A percentile compares a stretch with the other conserved stretches of the same genome.
Conservation (phyloP, 495 filamentous ascomycete genomes). For the Hyphodiscus hymeniophilus region DNA sequence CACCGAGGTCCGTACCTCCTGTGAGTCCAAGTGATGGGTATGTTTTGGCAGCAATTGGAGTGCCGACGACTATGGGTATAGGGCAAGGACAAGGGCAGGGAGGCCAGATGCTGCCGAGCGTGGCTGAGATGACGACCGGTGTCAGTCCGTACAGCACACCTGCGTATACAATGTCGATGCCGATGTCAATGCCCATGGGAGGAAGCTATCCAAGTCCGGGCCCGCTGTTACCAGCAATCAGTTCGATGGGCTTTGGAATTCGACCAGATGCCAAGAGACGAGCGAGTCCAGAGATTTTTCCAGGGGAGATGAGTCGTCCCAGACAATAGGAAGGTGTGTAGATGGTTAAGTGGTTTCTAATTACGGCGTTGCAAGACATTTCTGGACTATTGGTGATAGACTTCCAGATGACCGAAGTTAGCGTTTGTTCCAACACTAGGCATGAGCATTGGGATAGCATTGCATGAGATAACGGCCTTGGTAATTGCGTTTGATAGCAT, state of each 20-base stretch:
- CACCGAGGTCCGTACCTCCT: slow-evolving; percentile 27
- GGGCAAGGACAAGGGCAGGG: slow-evolving; percentile 21
- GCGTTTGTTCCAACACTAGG: background rate
- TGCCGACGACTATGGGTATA: slow-evolving; percentile 1
- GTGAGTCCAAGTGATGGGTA: slow-evolving; percentile 26
- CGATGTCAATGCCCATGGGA: slow-evolving; percentile 4
- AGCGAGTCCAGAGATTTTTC: slow-evolving; percentile 27
- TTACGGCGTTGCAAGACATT: slow-evolving; percentile 7
- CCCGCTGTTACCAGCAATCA: slow-evolving; percentile 28
- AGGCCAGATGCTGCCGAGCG: slow-evolving; percentile 38
- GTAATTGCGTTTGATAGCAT: slow-evolving; percentile 18
- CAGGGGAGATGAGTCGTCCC: slow-evolving; percentile 35
- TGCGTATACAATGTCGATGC: slow-evolving; percentile 33
- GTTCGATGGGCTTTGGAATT: slow-evolving; percentile 9
- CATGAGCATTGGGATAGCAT: slow-evolving; percentile 16
- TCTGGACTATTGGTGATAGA: background rate
- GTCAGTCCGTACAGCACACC: slow-evolving; percentile 45
- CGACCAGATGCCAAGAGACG: slow-evolving; percentile 13
- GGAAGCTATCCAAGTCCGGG: slow-evolving; percentile 35
- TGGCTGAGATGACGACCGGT: slow-evolving; percentile 48
- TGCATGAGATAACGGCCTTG: slow-evolving; percentile 17
- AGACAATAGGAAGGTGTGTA: slow-evolving; percentile 23
- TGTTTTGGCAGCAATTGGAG: slow-evolving; percentile 26
- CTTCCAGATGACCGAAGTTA: background rate
- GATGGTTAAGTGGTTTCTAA: background rate